Conservation (phyloP, 2,329 filamentous ascomycete species). For the Alternaria gansuensis region DNA sequence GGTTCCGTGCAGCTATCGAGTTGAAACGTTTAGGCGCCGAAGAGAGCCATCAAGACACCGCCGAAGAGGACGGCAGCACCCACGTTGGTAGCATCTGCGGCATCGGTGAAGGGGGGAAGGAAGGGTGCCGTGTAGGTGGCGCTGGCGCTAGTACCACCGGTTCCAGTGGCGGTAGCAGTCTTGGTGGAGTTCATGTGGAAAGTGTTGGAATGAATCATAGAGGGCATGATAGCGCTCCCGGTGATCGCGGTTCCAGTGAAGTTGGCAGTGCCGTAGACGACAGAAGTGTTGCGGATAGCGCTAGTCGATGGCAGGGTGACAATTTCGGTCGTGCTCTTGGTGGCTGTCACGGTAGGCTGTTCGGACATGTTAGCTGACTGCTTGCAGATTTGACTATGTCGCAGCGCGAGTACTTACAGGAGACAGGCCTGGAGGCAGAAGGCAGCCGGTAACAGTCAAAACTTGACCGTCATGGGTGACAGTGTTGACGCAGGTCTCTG, state of each 20-base stretch:
- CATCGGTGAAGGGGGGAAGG: constrained; percentile 13
- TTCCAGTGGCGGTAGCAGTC: constrained; percentile 1
- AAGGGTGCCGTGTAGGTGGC: constrained; percentile 4
- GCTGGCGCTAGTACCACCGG: constrained; percentile 7
- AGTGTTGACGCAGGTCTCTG: not conserved
- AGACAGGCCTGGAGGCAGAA: not conserved
- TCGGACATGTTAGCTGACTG: not conserved
- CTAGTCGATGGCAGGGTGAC: not conserved
- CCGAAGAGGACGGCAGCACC: constrained; percentile 11
- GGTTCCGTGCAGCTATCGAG: not conserved
- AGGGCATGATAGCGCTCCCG: not conserved
- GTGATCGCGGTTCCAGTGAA: not conserved
- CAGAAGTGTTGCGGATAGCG: not conserved
- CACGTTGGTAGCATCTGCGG: constrained; percentile 12
- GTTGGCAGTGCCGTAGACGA: not conserved
- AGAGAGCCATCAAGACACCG: constrained; percentile 14
- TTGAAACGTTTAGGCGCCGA: constrained; percentile 10
- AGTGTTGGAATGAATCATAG: not conserved
- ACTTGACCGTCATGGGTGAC: not conserved
- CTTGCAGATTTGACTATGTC: not conserved
- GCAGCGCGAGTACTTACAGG: not conserved
- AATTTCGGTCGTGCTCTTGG: not conserved
- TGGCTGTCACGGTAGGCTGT: not conserved
- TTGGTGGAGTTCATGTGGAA: constrained; percentile 6
- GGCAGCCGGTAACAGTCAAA: not conserved